Base-by-base conservation (phyloP, 2,329 filamentous ascomycete species). In the Botrytis porri region DNA sequence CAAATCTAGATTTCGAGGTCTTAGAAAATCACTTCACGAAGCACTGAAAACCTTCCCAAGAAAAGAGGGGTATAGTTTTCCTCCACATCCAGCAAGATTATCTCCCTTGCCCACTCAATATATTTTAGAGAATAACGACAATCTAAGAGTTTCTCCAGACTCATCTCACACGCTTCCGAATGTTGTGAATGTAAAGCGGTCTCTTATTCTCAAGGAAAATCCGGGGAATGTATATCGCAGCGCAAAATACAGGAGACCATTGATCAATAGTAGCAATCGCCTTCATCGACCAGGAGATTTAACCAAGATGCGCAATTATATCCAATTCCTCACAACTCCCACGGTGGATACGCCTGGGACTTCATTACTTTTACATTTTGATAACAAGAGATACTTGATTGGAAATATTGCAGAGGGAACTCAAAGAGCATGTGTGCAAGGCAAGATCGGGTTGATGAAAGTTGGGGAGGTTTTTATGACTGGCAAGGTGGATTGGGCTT, bases 271-370 rank as follows among this genome's bases (percentile, higher is more conserved):
- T 22, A 57, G 65, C n/a, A 14, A 18, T 9, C n/a, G 12, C n/a
- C 48, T 57, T 29, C n/a, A 57, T 1, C 48, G 29, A 43, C 41
- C 29, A 37, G 57, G 35, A 60, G 63, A 70, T 43, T 12, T 62
- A 45, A 12, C n/a, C 54, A 81, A 75, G 48, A 97, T 97, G 95
- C 87, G 90, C 77, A 91, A 87, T 80, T 89, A 85, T 78, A 85
- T 95, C 73, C 91, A 97, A 81, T 84, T 98, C 78, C 82, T 95
- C 75, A 92, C 91, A 29, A 92, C 92, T 74, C 95, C 95, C 22
- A 96, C 95, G 77, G 92, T 91, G 74, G 96, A 99, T 83, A 97
- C 94, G 32, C 88, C 91, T 1, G 95, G 95, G 71, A 93, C 93
- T 3, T 88, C 89, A 67, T 82, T 98, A 45, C 81, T 94, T 54